These are phyloP conservation scores for Colletotrichum somersetense DNA, from an alignment of 2,329 filamentous ascomycete species.

Conservation along the genomic window DNA sequence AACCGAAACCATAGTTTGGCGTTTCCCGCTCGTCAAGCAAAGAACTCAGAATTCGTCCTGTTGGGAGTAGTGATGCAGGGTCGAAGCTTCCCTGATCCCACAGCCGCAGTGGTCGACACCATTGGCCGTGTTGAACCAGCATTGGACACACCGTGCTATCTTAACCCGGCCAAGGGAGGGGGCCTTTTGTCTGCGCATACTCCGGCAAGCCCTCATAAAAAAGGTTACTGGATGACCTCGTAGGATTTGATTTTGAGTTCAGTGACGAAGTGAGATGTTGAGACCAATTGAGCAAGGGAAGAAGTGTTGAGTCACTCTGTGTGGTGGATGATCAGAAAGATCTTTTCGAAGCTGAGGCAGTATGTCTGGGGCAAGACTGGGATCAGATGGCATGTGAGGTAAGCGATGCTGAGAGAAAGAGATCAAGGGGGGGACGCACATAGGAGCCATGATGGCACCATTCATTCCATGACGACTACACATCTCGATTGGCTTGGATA, in stretches of 20 bases:
- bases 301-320: background rate
- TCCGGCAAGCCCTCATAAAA: background rate
- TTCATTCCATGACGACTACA: background rate
- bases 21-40: background rate
- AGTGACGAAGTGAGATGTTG: background rate
- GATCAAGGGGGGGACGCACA: background rate
- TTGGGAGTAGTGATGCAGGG: background rate
- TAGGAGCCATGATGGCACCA: background rate
- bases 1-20: background rate
- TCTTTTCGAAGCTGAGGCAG: background rate
- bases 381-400: background rate
- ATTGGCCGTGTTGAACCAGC: background rate
- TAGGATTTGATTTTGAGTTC: background rate
- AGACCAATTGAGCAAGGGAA: background rate
- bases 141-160: background rate
- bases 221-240: background rate
- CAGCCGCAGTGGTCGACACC: background rate
- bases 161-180: background rate
- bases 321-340: background rate
- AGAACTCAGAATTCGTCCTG: background rate
- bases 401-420: background rate
- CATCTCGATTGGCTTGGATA: background rate
- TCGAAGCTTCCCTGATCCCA: background rate
- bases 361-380: background rate
- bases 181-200: background rate